A percentile compares a stretch with the other conserved stretches of the same genome.
These are phyloP conservation scores for Pseudocercospora pini-densiflorae DNA, from an alignment of 2,329 filamentous ascomycete species.

Conservation along the genomic window DNA sequence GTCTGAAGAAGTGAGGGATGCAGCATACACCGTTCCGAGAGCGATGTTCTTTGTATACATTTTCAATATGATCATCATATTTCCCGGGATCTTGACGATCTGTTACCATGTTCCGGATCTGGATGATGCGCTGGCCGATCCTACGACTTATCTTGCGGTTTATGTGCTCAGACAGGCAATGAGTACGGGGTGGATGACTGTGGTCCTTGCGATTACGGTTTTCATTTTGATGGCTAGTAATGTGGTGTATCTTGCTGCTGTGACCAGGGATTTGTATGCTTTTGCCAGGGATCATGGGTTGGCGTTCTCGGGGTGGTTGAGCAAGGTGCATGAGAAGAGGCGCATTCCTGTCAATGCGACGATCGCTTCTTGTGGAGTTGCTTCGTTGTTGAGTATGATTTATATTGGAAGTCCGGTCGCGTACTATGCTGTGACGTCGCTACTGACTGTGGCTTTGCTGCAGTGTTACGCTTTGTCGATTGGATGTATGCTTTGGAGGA, in stretches of 20 bases:
- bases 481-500: constrained; percentile 33
- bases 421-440: constrained; percentile 49
- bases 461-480: constrained; percentile 31
- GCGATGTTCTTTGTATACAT: constrained; percentile 42
- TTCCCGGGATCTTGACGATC: constrained; percentile 47
- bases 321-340: constrained; percentile 20
- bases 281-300: constrained; percentile 45
- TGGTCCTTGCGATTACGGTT: constrained; percentile 21
- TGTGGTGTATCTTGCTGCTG: constrained; percentile 26
- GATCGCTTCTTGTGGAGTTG: constrained; percentile 57
- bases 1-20: constrained; percentile 35
- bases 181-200: constrained; percentile 23
- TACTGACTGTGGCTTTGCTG: constrained; percentile 31
- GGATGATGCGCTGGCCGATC: constrained; percentile 26
- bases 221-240: constrained; percentile 20
- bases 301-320: constrained; percentile 43
- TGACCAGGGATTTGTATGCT: constrained; percentile 30
- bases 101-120: constrained; percentile 38
- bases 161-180: constrained; percentile 38
- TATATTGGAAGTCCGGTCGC: constrained; percentile 45
- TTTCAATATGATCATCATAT: constrained; percentile 51
- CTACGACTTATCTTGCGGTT: constrained; percentile 44
- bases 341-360: constrained; percentile 28
- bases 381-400: constrained; percentile 42
- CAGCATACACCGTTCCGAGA: constrained; percentile 32